Conservation (phyloP, 2,329 filamentous ascomycete genomes). For the Massarina eburnea region DNA sequence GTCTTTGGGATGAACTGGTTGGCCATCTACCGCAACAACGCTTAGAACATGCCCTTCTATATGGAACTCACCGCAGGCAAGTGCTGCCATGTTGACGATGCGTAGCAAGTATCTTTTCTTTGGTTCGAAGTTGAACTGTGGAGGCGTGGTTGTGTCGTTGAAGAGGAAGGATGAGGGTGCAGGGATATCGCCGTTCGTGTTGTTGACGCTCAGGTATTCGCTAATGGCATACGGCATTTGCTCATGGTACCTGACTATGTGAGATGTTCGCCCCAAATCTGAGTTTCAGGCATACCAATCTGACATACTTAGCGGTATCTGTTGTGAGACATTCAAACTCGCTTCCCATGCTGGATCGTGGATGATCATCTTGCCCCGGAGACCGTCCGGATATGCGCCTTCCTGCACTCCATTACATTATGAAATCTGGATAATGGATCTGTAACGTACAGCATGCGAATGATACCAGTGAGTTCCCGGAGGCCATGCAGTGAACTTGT, state of each 20-base stretch:
- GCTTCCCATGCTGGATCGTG: slow-evolving; percentile 56
- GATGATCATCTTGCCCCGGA: slow-evolving; percentile 67
- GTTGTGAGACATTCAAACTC: slow-evolving; percentile 54
- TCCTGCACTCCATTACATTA: slow-evolving; percentile 4
- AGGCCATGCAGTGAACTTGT: slow-evolving; percentile 62
- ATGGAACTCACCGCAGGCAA: slow-evolving; percentile 51
- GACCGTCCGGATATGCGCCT: slow-evolving; percentile 65
- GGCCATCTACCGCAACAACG: slow-evolving; percentile 17
- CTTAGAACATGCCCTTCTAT: slow-evolving; percentile 9
- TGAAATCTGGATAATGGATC: background rate
- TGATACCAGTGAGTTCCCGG: slow-evolving; percentile 66
- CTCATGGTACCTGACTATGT: slow-evolving; percentile 56
- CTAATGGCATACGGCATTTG: slow-evolving; percentile 54
- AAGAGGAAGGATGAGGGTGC: slow-evolving; percentile 69
- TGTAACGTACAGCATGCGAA: slow-evolving; percentile 53
- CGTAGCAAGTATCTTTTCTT: slow-evolving; percentile 72
- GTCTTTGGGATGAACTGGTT: slow-evolving; percentile 40
- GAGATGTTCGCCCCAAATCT: too few relatives aligned
- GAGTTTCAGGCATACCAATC: slow-evolving; percentile 77
- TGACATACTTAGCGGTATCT: slow-evolving; percentile 64
- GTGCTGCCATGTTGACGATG: slow-evolving; percentile 71
- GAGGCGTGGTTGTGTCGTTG: slow-evolving; percentile 65
- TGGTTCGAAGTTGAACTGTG: slow-evolving; percentile 58
- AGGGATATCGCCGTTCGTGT: slow-evolving; percentile 59
- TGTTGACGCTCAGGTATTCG: slow-evolving; percentile 49